Conservation (phyloP, 345 rosid species). For the Eucalyptus polybractea region DNA sequence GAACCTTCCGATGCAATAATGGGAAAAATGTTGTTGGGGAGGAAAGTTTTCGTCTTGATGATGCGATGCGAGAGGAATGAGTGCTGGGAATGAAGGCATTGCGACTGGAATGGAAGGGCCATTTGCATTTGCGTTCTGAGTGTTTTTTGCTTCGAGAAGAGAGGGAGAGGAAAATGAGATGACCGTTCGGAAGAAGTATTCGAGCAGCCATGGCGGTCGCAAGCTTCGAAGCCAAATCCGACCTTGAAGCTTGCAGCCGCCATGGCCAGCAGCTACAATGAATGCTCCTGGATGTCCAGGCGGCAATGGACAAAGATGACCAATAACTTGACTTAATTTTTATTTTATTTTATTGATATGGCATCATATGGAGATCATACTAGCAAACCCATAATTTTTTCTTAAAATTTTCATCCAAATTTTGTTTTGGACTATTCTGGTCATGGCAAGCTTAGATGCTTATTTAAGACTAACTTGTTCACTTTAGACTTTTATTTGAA, state of each 20-base stretch:
- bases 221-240: background rate
- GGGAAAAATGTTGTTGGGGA: background rate
- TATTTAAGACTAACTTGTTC: background rate
- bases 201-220: background rate
- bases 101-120: background rate
- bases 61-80: background rate
- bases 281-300: background rate
- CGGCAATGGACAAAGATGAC: background rate
- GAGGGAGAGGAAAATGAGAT: background rate
- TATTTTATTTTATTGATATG: too few species aligned
- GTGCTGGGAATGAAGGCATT: background rate
- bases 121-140: background rate
- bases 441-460: background rate
- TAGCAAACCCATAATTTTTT: too few species aligned
- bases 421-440: background rate
- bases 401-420: background rate
- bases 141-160: background rate
- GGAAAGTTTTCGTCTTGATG: background rate
- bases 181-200: background rate
- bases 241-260: background rate
- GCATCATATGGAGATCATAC: accelerated
- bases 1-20: background rate
- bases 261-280: background rate
- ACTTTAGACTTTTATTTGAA: accelerated
- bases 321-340: too few species aligned